Evolutionary conservation across 192 early-diverging fungal genomes (phyloP), one percentile per base, ranked within the genome.

Genomic region (Backusella westeae): DNA sequence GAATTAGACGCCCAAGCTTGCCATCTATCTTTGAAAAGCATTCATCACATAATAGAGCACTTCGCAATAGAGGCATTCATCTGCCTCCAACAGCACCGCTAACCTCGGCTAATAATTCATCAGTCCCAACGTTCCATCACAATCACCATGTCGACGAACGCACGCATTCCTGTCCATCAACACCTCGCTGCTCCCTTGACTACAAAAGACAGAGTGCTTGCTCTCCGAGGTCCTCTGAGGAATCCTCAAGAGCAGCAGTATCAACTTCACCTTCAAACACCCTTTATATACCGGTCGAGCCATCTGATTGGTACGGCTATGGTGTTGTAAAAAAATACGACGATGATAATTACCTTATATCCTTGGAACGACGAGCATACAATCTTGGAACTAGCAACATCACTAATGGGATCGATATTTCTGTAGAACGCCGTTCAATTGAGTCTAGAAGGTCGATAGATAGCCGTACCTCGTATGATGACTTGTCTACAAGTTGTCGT

Each of bases 1-100:
- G 73, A 69, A 44, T 49, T 12, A 75, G 78, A 44, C 56, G 74
- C 52, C 78, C 78, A 65, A 79, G 78, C 42, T 74, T 79, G 63
- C 78, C 78, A 21, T 69, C 67, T 32, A 72, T 72, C 1, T 63
- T 34, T 34, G 49, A 59, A 52, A 42, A 29, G 21, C 41, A 72
- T 29, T 32, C 70, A 44, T 17, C 23, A 2, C 19, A 39, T 32
- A 38, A 19, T 14, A 32, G 26, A 46, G 4, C 32, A 5, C 1
- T 15, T 72, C 70, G 39, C 4, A 44, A 46, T 46, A 21, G 29
- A 72, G 70, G 39, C 32, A 39, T 42, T 19, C 26, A 23, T 52
- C 32, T 68, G 3, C 34, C 67, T 10, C 2, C 14, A 3, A 10
- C 70, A 46, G 34, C 44, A 19, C 44, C 70, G 15, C 67, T 67